Percentiles rank a stretch among this genome's conserved stretches.
These are phyloP conservation scores for Metarhizium robertsii DNA, from an alignment of 2,329 filamentous ascomycete genomes.

Conservation along the genomic window DNA sequence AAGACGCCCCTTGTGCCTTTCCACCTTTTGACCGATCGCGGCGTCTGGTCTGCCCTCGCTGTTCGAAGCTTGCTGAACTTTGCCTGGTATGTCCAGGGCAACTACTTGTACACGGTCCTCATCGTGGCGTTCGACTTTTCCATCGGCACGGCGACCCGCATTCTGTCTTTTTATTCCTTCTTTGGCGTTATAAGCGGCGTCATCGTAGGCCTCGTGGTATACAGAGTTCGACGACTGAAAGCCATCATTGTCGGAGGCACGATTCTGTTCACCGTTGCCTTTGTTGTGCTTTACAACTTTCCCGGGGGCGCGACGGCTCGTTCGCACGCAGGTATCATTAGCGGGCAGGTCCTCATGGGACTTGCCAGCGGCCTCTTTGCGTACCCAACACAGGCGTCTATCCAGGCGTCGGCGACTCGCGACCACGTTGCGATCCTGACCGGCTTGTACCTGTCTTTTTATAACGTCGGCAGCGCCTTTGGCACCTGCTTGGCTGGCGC, in stretches of 20 bases:
- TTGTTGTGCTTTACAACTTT: conserved; percentile 45
- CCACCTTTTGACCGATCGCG: conserved; percentile 47
- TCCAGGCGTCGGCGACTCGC: conserved; percentile 26
- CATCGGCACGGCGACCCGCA: conserved; percentile 43
- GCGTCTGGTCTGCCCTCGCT: conserved; percentile 50
- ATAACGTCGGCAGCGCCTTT: conserved; percentile 31
- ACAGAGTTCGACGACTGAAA: conserved; percentile 44
- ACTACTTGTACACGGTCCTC: conserved; percentile 51
- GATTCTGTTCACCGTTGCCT: conserved; percentile 44
- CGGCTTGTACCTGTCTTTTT: conserved; percentile 29
- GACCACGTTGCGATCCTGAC: conserved; percentile 30
- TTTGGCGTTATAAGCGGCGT: conserved; percentile 46
- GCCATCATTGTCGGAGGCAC: conserved; percentile 49
- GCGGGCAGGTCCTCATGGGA: conserved; percentile 46
- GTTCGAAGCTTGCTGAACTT: conserved; percentile 41
- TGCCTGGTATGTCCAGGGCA: conserved; percentile 48
- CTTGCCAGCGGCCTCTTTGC: conserved; percentile 49
- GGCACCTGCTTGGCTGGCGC: conserved; percentile 30
- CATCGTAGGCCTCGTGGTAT: conserved; percentile 40
- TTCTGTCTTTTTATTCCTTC: conserved; percentile 44
- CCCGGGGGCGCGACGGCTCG: conserved; percentile 35
- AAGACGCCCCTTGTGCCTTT: conserved; percentile 47
- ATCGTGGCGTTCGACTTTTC: conserved; percentile 48
- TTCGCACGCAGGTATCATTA: conserved; percentile 41
- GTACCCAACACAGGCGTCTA: conserved; percentile 30